Evolutionary conservation across 2,329 filamentous ascomycete genomes (phyloP), one percentile per base, ranked within the genome.

Genomic region (Coccinonectria pachysandricola): DNA sequence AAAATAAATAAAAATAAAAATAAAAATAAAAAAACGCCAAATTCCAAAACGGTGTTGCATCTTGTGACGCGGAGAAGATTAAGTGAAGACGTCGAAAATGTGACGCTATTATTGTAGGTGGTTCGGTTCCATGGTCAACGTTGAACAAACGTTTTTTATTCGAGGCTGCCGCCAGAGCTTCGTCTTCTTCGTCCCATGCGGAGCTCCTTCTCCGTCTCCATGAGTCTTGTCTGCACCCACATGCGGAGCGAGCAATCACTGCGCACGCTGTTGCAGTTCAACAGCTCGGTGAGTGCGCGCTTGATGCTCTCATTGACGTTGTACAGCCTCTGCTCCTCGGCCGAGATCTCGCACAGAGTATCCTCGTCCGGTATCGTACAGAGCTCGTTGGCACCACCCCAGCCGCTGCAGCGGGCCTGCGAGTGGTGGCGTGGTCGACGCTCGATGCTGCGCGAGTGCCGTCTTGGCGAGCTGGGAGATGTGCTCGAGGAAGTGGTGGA

Each of bases 291-390:
- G 39, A 76, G 46, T 3, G 68, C 65, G 16, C 68, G 62, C 54
- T 76, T 76, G 54, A 75, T 70, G 40, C 65, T 62, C 50, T 74
- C 69, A 49, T 71, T 72, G 49, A 74, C 64, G 35, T 65, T 59
- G 26, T 58, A 68, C 8, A 74, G 58, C 34, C 61, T 65, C 37
- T 64, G 60, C 45, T 72, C 66, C 43, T 68, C 65, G 11, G 54
- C 53, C 1, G 60, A 65, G 36, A 72, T 61, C 41, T 65, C 62
- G 34, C 54, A 54, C 12, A 66, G 45, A 6, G 61, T 59, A 27
- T 60, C 54, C 42, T 65, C 64, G 41, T 69, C 63, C 12, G 58
- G 45, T 16, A 64, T 61, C 13, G 59, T 60, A 28, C 46, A 49
- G n/a, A 59, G 50, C 21, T 46, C 49, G 26, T 43, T 39, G 12